Evolutionary conservation across 345 rosid species (phyloP).

Genomic region (Mercurialis annua): DNA sequence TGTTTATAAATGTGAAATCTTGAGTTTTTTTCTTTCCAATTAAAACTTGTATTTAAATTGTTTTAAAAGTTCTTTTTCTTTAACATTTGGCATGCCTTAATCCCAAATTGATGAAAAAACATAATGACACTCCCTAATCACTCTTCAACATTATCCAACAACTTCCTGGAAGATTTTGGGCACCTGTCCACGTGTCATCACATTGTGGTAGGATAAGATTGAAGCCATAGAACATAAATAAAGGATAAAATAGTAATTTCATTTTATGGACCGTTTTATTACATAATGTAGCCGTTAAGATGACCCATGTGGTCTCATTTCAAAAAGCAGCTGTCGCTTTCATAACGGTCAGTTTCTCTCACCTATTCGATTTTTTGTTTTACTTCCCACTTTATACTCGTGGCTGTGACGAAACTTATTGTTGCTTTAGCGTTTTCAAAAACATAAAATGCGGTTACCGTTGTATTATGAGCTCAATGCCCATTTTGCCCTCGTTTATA

Average conservation of each 20-base stretch:
- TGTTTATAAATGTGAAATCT: too few species aligned
- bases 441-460: neutral
- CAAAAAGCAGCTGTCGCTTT: constrained; percentile 21
- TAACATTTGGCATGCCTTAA: neutral
- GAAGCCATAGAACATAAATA: neutral
- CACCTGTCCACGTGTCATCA: neutral
- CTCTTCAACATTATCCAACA: neutral
- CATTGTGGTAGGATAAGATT: neutral
- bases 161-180: neutral
- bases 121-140: neutral
- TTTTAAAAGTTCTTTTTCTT: neutral
- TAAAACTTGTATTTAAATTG: too few species aligned
- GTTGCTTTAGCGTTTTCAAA: neutral
- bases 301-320: neutral
- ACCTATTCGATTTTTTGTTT: constrained; percentile 7
- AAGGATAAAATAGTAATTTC: neutral
- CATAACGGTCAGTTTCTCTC: constrained; percentile 31
- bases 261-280: neutral
- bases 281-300: constrained; percentile 25
- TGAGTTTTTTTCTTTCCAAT: too few species aligned
- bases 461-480: neutral
- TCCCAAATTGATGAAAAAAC: too few species aligned
- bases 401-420: neutral
- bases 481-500: constrained; percentile 15
- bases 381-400: neutral